A percentile compares a stretch with the other conserved stretches of the same genome.
Evolutionary conservation across 768 basidiomycete species (phyloP).

Genomic region (Xerocomus brunneocitrinus): DNA sequence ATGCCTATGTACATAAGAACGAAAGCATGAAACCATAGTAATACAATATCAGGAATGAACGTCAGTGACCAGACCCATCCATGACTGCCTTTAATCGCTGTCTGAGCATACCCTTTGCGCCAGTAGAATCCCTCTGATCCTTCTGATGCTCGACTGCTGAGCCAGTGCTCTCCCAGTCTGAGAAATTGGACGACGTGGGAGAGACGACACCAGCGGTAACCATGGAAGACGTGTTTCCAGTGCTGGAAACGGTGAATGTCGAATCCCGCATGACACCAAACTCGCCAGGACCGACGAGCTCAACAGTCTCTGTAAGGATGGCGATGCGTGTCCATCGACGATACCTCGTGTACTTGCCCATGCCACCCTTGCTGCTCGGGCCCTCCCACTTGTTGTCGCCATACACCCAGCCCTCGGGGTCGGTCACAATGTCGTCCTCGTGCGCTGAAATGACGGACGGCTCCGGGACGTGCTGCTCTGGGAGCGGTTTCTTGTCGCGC

Average conservation of each 20-base stretch:
- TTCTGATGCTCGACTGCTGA: constrained; percentile 21
- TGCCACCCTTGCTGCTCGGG: constrained; percentile 66
- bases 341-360: constrained; percentile 90
- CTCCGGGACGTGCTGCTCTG: constrained; percentile 27
- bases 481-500: constrained; percentile 16
- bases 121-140: constrained; percentile 15
- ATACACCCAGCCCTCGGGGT: constrained; percentile 89
- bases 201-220: constrained; percentile 21
- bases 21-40: constrained; percentile 5
- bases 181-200: constrained; percentile 28
- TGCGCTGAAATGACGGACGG: constrained; percentile 29
- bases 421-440: constrained; percentile 60
- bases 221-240: constrained; percentile 21
- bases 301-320: constrained; percentile 66
- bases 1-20: neutral
- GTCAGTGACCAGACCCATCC: constrained; percentile 24
- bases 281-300: constrained; percentile 42
- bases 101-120: constrained; percentile 19
- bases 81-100: constrained; percentile 30
- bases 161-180: constrained; percentile 28
- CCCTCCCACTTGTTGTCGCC: constrained; percentile 95
- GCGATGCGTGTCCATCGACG: constrained; percentile 86
- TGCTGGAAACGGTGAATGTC: constrained; percentile 14
- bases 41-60: constrained; percentile 16
- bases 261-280: constrained; percentile 29